Percentiles rank a stretch among this genome's conserved stretches.
Conservation (phyloP, 208 protist species). For the Acanthamoeba royreba region DNA sequence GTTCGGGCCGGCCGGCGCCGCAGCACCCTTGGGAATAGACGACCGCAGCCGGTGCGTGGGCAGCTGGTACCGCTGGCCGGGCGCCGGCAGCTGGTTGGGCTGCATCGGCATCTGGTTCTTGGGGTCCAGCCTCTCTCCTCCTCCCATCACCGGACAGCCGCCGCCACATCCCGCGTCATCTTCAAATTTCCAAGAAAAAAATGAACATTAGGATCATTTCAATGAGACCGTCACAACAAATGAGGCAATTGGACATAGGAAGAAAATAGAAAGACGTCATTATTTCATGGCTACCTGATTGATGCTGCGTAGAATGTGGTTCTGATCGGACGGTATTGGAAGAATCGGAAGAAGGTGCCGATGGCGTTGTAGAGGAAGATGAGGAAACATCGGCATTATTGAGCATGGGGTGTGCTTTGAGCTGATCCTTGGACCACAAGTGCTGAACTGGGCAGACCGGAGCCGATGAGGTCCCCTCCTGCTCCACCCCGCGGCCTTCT, state of each 20-base stretch:
- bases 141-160: conserved; percentile 31
- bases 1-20: neutral
- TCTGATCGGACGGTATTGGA: no score
- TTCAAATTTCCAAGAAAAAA: no score
- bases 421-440: neutral
- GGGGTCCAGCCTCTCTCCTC: conserved; percentile 60
- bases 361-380: neutral
- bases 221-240: no score
- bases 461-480: neutral
- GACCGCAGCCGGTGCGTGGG: conserved; percentile 58
- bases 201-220: no score
- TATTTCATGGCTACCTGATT: no score
- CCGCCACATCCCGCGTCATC: neutral
- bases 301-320: no score
- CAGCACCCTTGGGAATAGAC: conserved; percentile 57
- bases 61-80: conserved; percentile 61
- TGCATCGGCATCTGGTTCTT: conserved; percentile 68
- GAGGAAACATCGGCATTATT: neutral
- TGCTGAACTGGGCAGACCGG: neutral
- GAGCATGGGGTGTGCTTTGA: neutral
- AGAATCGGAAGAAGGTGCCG: no score
- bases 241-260: no score
- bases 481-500: no score
- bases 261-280: no score
- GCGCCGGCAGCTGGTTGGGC: conserved; percentile 62